Evolutionary conservation across 495 filamentous ascomycete species (phyloP).

Genomic region (Monascus purpureus): DNA sequence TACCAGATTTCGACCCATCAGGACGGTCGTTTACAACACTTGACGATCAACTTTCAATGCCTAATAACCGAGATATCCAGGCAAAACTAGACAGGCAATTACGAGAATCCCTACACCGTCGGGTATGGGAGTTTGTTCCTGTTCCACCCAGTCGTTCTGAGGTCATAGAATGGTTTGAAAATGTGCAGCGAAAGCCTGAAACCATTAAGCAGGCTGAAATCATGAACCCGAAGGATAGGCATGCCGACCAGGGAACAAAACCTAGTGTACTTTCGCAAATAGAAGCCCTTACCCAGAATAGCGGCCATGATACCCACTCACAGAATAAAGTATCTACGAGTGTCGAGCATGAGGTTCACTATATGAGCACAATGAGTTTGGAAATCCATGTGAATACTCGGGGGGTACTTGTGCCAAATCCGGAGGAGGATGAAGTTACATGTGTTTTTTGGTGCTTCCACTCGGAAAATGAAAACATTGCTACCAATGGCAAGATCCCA

Average conservation of each 20-base stretch:
- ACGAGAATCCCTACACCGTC: slow-evolving; percentile 18
- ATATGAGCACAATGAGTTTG: slow-evolving; percentile 93
- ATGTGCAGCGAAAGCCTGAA: slow-evolving; percentile 13
- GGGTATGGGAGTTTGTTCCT: slow-evolving; percentile 29
- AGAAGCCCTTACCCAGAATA: slow-evolving; percentile 76
- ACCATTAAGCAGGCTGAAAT: neutral
- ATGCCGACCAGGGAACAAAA: slow-evolving; percentile 6
- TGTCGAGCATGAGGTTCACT: slow-evolving; percentile 74
- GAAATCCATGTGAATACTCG: slow-evolving; percentile 92
- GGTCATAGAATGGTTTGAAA: slow-evolving; percentile 53
- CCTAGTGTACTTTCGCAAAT: slow-evolving; percentile 60
- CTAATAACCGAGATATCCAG: slow-evolving; percentile 36
- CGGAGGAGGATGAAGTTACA: slow-evolving; percentile 77
- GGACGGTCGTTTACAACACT: slow-evolving; percentile 40
- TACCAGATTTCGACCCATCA: slow-evolving; percentile 64
- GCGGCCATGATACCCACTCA: slow-evolving; percentile 72
- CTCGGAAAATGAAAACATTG: slow-evolving; percentile 48
- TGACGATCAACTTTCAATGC: slow-evolving; percentile 33
- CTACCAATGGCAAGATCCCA: slow-evolving; percentile 37
- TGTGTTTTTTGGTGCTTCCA: slow-evolving; percentile 86
- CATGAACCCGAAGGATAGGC: slow-evolving; percentile 2
- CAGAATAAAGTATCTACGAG: slow-evolving; percentile 62
- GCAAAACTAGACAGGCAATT: slow-evolving; percentile 34
- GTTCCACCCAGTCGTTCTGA: slow-evolving; percentile 58
- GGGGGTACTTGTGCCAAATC: slow-evolving; percentile 67